These are phyloP conservation scores for Lichtheimia hyalospora DNA, from an alignment of 371 early-diverging fungal genomes.

Conservation along the genomic window DNA sequence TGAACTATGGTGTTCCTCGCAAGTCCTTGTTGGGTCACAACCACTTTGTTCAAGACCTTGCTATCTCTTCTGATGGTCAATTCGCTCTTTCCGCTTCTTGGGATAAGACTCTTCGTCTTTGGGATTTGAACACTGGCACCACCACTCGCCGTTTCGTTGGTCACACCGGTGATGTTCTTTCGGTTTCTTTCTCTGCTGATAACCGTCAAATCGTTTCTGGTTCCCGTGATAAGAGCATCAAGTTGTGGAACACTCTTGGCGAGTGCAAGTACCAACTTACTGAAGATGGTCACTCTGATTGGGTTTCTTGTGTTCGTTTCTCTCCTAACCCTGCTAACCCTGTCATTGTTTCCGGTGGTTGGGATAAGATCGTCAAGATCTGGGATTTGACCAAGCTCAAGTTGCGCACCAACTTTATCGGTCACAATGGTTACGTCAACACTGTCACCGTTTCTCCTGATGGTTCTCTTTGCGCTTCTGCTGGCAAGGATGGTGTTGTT, in stretches of 20 bases:
- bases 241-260: conserved; percentile 99
- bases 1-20: conserved; percentile 90
- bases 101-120: conserved; percentile 98
- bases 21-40: conserved; percentile 94
- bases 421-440: conserved; percentile 98
- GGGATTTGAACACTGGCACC: conserved; percentile 93
- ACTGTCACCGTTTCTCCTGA: conserved; percentile 98
- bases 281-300: conserved; percentile 95
- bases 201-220: conserved; percentile 98
- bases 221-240: conserved; percentile 98
- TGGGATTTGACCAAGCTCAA: conserved; percentile 99
- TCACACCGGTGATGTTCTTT: conserved; percentile 96
- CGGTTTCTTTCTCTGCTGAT: conserved; percentile 98
- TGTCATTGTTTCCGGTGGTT: conserved; percentile 96
- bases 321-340: conserved; percentile 98
- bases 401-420: conserved; percentile 98
- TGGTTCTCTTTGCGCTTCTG: conserved; percentile 99
- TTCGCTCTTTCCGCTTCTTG: conserved; percentile 97
- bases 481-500: conserved; percentile 98
- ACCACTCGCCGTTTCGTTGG: conserved; percentile 96
- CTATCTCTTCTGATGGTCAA: conserved; percentile 96
- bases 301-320: conserved; percentile 98
- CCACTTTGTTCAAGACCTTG: conserved; percentile 97
- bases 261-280: conserved; percentile 98
- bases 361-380: conserved; percentile 99